Base-by-base conservation (phyloP, 768 basidiomycete species). In the Polyporus arcularius region DNA sequence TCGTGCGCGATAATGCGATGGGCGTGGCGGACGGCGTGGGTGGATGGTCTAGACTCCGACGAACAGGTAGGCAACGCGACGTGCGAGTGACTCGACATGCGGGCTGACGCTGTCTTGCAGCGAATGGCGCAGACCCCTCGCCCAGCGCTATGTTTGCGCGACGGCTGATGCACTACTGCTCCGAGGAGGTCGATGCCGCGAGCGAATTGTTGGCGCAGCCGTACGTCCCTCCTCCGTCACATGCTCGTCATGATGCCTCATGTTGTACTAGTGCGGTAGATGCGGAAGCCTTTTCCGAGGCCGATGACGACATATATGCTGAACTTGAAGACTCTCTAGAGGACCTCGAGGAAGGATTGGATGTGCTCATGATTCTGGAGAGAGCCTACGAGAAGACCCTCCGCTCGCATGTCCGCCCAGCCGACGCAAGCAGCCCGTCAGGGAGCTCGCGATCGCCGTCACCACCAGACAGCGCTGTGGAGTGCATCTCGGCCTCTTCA, bases 11-110 rank as follows among this genome's bases (percentile, higher is more conserved):
- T 58, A 90, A 94, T 69, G 91, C 93, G 6, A 88, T 98, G 80
- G 96, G 96, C 16, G 89, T 98, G 9, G 93, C 95, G 4, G 96
- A 98, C 70, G 96, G 96, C 32, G 96, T 98, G 0, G 96, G 96
- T 0, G 95, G 95, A 0, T 97, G 94, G 95, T 82, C 87, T 8
- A 74, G 78, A 91, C 80, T 85, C 15, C 72, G 78, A 59, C 73
- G 71, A 38, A 65, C 68, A 57, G 72, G 78, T 79, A 66, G 18
- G 75, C 67, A 11, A 57, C 62, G 31, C 30, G 38, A 53, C 8
- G 38, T 28, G 4, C 40, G 50, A 14, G 8, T 49, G 42, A 32
- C 21, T 15, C 30, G 21, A 32, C 32, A 41, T 61, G 48, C 69
- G 26, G 38, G 26, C 21, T 47, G 43, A 28, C 28, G 5, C 51